phyloP scores from a whole-genome alignment of 2,329 filamentous ascomycete species.

The Chalaropsis ovoidea region DNA sequence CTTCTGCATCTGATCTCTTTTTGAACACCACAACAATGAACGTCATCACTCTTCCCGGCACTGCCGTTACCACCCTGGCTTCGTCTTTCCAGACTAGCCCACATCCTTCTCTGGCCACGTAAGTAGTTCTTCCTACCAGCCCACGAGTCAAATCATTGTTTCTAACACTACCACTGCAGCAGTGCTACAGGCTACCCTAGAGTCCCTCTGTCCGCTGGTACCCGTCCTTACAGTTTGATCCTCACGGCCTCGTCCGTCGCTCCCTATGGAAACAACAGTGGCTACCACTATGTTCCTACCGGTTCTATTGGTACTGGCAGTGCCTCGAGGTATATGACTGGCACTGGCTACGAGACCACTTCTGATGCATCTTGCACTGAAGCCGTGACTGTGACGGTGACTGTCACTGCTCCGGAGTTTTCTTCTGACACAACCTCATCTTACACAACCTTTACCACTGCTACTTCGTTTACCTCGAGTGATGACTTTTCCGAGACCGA shows the following conservation, averaged over 20 bases:
- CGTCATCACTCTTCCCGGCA: conserved; percentile 19
- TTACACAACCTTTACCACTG: neutral
- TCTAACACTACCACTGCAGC: neutral
- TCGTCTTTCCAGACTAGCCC: neutral
- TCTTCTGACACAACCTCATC: neutral
- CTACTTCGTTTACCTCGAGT: neutral
- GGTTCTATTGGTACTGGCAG: neutral
- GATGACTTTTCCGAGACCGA: neutral
- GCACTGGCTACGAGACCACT: conserved; percentile 14
- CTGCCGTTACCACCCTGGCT: conserved; percentile 14
- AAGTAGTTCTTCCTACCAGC: conserved; percentile 6
- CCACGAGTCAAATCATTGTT: neutral
- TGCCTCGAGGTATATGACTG: neutral
- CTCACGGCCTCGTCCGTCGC: neutral
- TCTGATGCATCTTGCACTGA: conserved; percentile 1
- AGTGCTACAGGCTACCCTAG: neutral
- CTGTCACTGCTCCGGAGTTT: conserved; percentile 14
- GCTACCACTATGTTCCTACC: neutral
- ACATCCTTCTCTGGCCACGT: conserved; percentile 17
- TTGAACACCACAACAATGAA: conserved; percentile 21
- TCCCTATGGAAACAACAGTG: conserved; percentile 12
- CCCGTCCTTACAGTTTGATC: conserved; percentile 1
- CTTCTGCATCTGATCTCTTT: conserved; percentile 13
- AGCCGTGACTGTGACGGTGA: conserved; percentile 23
- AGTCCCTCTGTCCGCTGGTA: conserved; percentile 7